Evolutionary conservation across 176 grass and related monocot species (phyloP), one percentile per base, ranked within the genome.

Genomic region (Bothriochloa decipiens): DNA sequence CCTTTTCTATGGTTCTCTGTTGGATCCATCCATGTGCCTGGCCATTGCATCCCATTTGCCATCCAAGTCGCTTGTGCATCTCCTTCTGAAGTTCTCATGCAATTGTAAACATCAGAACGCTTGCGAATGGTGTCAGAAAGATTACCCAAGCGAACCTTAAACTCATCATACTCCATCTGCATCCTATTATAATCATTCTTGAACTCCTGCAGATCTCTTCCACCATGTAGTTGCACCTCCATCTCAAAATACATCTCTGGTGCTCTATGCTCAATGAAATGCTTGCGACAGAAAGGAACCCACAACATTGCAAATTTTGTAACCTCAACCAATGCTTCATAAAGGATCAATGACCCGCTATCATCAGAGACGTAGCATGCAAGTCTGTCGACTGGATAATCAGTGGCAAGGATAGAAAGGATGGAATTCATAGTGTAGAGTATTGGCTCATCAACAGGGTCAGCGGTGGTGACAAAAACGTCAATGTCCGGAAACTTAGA

Each of bases 391-490:
- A 46, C 35, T 0, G 75, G 81, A 60, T 88, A 88, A 22, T 88
- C 86, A 0, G 58, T 40, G 13, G 87, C 75, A 7, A 88, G 75
- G 75, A 88, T 66, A 11, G 87, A 88, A 17, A 88, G 86, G 27
- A 88, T 15, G 57, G 74, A 79, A 14, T 88, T 88, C 81, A 83
- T 79, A 1, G 86, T 88, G 75, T 35, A 78, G 26, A 88, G 9
- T 18, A 79, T 7, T 2, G 81, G 86, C 75, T 88, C 86, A 1
- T 84, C 75, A 0, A 29, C 1, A 0, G 86, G 67, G 58, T 78
- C 39, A 1, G 81, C 57, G 0, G 86, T 88, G 33, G 75, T 83
- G 57, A 88, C 57, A 16, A 88, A 79, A 14, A 84, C 46, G 3
- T 88, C 86, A 2, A 88, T 55, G 6, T 33, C 45, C 2, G 86